A percentile compares a stretch with the other conserved stretches of the same genome.
Conservation (phyloP, 495 filamentous ascomycete species). For the Neurospora intermedia region DNA sequence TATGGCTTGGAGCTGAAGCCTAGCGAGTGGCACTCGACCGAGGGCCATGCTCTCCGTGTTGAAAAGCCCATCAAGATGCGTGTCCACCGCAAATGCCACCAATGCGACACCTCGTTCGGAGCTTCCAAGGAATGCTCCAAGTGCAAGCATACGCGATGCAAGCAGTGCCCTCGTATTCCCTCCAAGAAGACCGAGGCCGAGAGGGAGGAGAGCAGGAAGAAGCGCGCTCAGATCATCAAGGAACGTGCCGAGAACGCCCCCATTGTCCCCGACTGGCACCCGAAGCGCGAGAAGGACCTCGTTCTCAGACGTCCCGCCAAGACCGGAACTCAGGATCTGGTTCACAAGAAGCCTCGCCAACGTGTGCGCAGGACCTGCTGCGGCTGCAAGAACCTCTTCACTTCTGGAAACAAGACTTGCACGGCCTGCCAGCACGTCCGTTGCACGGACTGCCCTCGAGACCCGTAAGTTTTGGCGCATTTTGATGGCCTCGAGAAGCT, state of each 20-base stretch:
- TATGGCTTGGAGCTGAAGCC: conserved; percentile 63
- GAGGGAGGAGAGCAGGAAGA: conserved; percentile 36
- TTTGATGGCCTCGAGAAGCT: conserved; percentile 1
- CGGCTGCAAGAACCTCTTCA: conserved; percentile 57
- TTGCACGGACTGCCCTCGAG: conserved; percentile 72
- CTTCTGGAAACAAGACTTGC: conserved; percentile 40
- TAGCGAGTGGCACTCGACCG: conserved; percentile 53
- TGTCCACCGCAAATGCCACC: conserved; percentile 73
- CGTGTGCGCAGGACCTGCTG: conserved; percentile 69
- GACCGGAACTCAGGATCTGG: conserved; percentile 56
- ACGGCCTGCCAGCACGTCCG: conserved; percentile 60
- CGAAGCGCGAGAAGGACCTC: conserved; percentile 24
- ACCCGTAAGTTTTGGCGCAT: conserved; percentile 51
- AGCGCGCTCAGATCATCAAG: conserved; percentile 33
- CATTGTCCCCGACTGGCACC: conserved; percentile 38
- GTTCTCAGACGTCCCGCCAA: conserved; percentile 52
- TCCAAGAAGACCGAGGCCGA: conserved; percentile 40
- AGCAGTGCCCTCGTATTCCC: conserved; percentile 66
- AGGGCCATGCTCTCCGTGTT: conserved; percentile 55
- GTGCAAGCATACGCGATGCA: conserved; percentile 71
- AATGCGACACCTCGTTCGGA: conserved; percentile 55
- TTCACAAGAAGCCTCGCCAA: conserved; percentile 56
- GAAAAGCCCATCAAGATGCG: conserved; percentile 89
- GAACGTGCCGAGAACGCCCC: conserved; percentile 37
- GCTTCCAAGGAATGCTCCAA: conserved; percentile 52